phyloP scores from a whole-genome alignment of 1,139 yeast species.

The Nadsonia commutata region DNA sequence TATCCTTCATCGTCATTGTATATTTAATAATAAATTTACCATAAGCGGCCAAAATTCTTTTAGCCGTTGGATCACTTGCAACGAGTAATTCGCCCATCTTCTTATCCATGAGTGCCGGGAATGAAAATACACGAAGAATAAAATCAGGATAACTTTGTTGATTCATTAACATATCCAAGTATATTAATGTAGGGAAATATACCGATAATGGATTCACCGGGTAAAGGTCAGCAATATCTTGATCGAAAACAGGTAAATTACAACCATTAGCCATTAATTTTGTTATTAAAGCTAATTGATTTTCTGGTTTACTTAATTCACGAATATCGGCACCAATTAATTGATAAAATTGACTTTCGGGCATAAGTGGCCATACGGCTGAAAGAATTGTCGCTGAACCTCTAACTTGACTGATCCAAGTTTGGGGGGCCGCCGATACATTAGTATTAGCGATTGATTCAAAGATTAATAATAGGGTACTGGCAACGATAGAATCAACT shows the following conservation, averaged over 20 bases:
- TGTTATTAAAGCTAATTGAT: not conserved
- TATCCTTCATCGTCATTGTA: constrained; percentile 74
- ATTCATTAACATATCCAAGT: constrained; percentile 61
- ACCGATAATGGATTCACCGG: constrained; percentile 79
- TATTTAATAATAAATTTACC: constrained; percentile 67
- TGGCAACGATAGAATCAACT: not conserved
- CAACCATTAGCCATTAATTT: constrained; percentile 6
- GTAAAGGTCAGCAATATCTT: constrained; percentile 67
- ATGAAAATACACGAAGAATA: constrained; percentile 75
- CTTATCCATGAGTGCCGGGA: constrained; percentile 82
- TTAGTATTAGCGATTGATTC: not conserved
- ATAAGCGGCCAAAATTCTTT: constrained; percentile 80
- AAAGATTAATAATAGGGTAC: not conserved
- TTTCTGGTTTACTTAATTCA: constrained; percentile 28
- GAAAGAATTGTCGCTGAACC: constrained; percentile 93
- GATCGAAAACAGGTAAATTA: constrained; percentile 63
- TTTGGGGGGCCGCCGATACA: constrained; percentile 45
- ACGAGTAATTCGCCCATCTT: constrained; percentile 59
- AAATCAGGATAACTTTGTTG: constrained; percentile 79
- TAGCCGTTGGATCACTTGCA: constrained; percentile 75
- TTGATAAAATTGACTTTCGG: constrained; percentile 30
- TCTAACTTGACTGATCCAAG: constrained; percentile 94
- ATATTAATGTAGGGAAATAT: constrained; percentile 71
- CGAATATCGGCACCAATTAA: constrained; percentile 53
- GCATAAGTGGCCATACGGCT: constrained; percentile 88